Conservation (phyloP, 306 rosid species). For the Benincasa hispida region DNA sequence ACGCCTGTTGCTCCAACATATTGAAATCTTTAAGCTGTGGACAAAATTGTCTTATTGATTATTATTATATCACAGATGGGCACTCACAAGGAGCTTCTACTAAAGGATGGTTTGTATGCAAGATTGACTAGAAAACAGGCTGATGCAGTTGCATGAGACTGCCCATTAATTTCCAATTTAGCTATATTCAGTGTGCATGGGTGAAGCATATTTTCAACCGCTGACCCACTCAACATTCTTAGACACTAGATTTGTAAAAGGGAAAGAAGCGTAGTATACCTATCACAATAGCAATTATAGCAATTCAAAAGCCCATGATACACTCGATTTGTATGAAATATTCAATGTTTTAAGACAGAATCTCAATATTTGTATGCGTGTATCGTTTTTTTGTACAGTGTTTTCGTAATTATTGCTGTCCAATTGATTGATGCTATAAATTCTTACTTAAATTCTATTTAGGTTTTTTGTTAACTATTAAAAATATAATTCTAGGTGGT, state of each 20-base stretch:
- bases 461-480: too few relatives aligned
- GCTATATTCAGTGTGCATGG: not conserved
- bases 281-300: not conserved
- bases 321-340: not conserved
- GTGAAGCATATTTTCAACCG: not conserved
- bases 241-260: not conserved
- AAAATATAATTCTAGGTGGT: too few relatives aligned
- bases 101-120: conserved; percentile 66
- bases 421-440: not conserved
- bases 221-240: not conserved
- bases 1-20: not conserved
- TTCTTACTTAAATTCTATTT: not conserved
- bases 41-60: not conserved
- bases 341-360: not conserved
- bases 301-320: not conserved
- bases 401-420: not conserved
- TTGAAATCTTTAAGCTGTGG: not conserved
- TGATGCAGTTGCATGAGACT: conserved; percentile 53
- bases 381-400: not conserved
- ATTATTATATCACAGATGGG: conserved; percentile 35
- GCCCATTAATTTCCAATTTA: not conserved
- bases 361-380: not conserved
- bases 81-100: conserved; percentile 71
- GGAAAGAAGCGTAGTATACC: not conserved
- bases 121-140: conserved; percentile 67